phyloP scores from a whole-genome alignment of 2,329 filamentous ascomycete species.

The Fusarium begoniae region DNA sequence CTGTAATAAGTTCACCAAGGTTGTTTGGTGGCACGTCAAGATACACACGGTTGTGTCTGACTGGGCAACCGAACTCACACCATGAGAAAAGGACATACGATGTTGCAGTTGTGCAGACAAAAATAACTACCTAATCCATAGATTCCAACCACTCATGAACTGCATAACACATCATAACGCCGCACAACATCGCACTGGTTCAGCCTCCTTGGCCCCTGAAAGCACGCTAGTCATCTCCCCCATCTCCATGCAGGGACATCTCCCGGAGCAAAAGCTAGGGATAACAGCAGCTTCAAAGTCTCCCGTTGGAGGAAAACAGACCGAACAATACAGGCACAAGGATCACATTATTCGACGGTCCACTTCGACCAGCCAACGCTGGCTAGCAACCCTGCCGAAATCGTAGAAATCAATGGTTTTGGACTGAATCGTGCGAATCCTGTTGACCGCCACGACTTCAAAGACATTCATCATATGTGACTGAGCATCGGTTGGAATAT shows the following conservation, averaged over 20 bases:
- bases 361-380: background rate
- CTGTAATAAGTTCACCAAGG: background rate
- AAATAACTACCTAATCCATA: background rate
- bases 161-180: conserved; percentile 1
- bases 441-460: background rate
- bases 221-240: conserved; percentile 2
- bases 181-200: conserved; percentile 8
- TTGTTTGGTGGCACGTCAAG: conserved; percentile 2
- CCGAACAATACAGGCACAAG: background rate
- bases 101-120: background rate
- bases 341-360: background rate
- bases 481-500: background rate
- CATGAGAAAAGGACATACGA: conserved; percentile 3
- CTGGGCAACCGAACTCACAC: conserved; percentile 10
- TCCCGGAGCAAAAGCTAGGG: conserved; percentile 1
- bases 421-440: background rate
- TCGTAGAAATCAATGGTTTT: background rate
- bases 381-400: background rate
- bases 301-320: conserved; percentile 9
- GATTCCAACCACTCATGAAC: background rate
- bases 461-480: background rate
- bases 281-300: background rate
- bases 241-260: conserved; percentile 20
- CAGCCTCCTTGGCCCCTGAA: conserved; percentile 13
- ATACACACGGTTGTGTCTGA: background rate